Evolutionary conservation across 805 yeast genomes (phyloP).

Genomic region (Wickerhamiella dianesei): DNA sequence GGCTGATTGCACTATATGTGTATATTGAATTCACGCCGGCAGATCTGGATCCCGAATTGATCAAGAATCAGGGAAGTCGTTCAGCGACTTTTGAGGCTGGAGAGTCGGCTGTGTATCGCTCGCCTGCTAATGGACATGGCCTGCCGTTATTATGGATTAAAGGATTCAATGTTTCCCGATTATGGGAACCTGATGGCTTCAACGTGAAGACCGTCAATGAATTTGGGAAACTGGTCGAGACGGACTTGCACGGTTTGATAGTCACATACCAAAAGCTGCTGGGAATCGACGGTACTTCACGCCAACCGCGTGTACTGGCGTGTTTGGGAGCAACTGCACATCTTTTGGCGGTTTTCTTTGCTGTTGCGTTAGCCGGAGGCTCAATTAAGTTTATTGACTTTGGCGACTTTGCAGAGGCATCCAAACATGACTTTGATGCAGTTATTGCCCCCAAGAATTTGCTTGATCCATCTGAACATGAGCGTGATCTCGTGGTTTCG

Average conservation of each 20-base stretch:
- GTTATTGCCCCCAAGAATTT: slow-evolving; percentile 3
- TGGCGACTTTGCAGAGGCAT: slow-evolving; percentile 1
- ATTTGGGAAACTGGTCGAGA: slow-evolving; percentile 6
- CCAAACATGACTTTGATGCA: neutral
- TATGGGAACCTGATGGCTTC: slow-evolving; percentile 25
- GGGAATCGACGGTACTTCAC: neutral
- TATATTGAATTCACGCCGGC: slow-evolving; percentile 19
- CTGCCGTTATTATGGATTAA: slow-evolving; percentile 20
- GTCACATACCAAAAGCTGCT: neutral
- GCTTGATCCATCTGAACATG: neutral
- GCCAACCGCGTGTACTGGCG: neutral
- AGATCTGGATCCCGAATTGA: slow-evolving; percentile 26
- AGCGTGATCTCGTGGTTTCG: neutral
- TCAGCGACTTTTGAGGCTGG: slow-evolving; percentile 47
- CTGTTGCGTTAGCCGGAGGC: slow-evolving; percentile 13
- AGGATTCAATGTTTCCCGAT: slow-evolving; percentile 58
- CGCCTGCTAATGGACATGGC: slow-evolving; percentile 61
- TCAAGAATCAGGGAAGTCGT: slow-evolving; percentile 45
- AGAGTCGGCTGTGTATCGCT: slow-evolving; percentile 68
- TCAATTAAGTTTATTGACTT: slow-evolving; percentile 1
- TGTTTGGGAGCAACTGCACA: neutral
- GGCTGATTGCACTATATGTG: slow-evolving; percentile 12
- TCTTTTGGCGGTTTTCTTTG: slow-evolving; percentile 14
- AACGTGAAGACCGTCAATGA: slow-evolving; percentile 4
- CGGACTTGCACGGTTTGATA: slow-evolving; percentile 4